These are phyloP conservation scores for Trichoderma gamsii DNA, from an alignment of 495 filamentous ascomycete species.

Conservation along the genomic window DNA sequence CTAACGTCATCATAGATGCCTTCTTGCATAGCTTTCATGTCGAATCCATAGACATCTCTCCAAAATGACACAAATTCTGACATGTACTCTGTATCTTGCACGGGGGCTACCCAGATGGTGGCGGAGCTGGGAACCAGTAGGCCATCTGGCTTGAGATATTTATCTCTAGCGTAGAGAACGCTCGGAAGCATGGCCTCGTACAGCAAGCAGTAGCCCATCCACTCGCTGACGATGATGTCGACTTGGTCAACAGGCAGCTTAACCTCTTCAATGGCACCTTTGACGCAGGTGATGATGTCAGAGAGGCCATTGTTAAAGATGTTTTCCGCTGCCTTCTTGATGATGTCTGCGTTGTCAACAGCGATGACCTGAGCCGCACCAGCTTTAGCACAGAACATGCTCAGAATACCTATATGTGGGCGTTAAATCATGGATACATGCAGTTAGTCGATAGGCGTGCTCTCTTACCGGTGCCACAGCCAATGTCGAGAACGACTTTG, in stretches of 20 bases:
- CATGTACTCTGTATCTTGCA: slow-evolving; percentile 83
- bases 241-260: slow-evolving; percentile 80
- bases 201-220: slow-evolving; percentile 99
- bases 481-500: slow-evolving; percentile 95
- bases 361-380: slow-evolving; percentile 92
- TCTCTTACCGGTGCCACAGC: slow-evolving; percentile 80
- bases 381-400: slow-evolving; percentile 91
- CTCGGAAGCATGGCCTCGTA: slow-evolving; percentile 99
- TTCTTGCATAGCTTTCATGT: slow-evolving; percentile 84
- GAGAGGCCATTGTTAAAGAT: slow-evolving; percentile 79
- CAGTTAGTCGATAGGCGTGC: slow-evolving; percentile 16
- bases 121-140: slow-evolving; percentile 89
- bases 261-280: slow-evolving; percentile 97
- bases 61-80: slow-evolving; percentile 90
- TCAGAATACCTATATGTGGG: slow-evolving; percentile 38
- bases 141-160: slow-evolving; percentile 76
- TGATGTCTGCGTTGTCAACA: slow-evolving; percentile 96
- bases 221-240: slow-evolving; percentile 98
- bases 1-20: slow-evolving; percentile 79
- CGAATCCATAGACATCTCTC: slow-evolving; percentile 97
- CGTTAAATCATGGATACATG: slow-evolving; percentile 11
- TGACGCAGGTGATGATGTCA: slow-evolving; percentile 78
- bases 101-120: slow-evolving; percentile 81
- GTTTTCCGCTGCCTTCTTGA: slow-evolving; percentile 89
- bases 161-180: slow-evolving; percentile 89